A percentile compares a stretch with the other conserved stretches of the same genome.
Conservation (phyloP, 768 basidiomycete species). For the Tulasnella sp. region DNA sequence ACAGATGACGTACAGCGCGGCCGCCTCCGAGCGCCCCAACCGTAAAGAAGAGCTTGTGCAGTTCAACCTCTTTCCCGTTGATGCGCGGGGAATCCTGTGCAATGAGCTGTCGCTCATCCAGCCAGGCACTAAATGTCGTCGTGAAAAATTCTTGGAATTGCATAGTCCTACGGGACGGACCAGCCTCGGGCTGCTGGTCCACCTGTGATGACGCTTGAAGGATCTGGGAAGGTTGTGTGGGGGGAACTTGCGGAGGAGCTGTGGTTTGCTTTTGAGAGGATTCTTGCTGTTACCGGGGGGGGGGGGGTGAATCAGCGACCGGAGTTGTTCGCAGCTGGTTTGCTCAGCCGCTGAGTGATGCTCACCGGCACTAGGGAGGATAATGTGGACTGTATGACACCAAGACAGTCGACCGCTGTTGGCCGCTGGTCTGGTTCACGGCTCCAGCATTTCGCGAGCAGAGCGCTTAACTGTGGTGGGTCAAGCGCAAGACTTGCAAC, state of each 20-base stretch:
- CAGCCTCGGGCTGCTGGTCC: neutral
- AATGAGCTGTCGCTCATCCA: neutral
- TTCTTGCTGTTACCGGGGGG: too few relatives aligned
- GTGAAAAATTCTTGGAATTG: conserved; percentile 18
- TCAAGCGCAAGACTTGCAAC: neutral
- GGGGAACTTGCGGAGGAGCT: too few relatives aligned
- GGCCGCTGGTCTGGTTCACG: neutral
- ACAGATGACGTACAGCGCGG: neutral
- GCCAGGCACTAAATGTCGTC: neutral
- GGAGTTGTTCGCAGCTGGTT: too few relatives aligned
- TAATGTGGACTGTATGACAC: neutral
- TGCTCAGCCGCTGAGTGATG: too few relatives aligned
- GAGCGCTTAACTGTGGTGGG: neutral
- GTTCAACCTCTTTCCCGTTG: conserved; percentile 7
- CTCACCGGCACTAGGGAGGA: too few relatives aligned
- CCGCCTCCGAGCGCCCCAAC: conserved; percentile 8
- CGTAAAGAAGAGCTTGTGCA: conserved; percentile 16
- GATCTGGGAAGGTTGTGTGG: too few relatives aligned
- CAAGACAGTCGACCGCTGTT: neutral
- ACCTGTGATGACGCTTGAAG: too few relatives aligned
- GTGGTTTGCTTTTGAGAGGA: too few relatives aligned
- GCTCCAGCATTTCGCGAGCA: neutral
- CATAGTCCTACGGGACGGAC: neutral
- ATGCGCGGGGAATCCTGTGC: neutral
- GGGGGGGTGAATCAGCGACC: too few relatives aligned